Percentiles rank a stretch among this genome's conserved stretches.
These are phyloP conservation scores for Populus euphratica DNA, from an alignment of 345 rosid genomes.

Conservation along the genomic window DNA sequence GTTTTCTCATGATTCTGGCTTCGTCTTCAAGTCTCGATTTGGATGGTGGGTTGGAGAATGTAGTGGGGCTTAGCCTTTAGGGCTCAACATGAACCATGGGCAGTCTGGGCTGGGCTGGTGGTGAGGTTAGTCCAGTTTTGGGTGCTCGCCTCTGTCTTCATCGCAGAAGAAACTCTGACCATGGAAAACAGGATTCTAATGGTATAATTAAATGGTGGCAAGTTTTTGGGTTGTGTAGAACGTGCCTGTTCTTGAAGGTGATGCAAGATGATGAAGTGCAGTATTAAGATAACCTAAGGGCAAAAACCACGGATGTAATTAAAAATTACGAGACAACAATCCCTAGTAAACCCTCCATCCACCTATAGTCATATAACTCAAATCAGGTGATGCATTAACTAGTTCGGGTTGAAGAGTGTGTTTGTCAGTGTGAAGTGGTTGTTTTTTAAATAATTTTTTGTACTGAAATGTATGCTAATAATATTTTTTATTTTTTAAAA, in stretches of 20 bases:
- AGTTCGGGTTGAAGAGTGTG: no score
- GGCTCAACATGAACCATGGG: not conserved
- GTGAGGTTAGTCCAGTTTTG: not conserved
- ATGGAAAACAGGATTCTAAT: not conserved
- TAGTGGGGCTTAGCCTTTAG: not conserved
- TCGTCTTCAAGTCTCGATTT: not conserved
- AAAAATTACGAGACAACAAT: no score
- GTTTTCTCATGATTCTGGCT: not conserved
- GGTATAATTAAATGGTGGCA: not conserved
- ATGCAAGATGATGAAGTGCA: not conserved
- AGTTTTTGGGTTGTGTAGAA: not conserved
- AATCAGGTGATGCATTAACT: no score
- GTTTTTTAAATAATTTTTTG: no score
- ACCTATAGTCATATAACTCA: no score
- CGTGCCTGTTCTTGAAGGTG: no score
- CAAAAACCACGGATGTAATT: no score
- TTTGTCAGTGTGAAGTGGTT: no score
- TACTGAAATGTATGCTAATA: no score
- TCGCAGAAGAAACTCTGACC: not conserved
- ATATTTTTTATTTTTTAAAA: no score
- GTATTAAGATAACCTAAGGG: not conserved
- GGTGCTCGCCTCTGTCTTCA: not conserved
- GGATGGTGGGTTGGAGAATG: not conserved
- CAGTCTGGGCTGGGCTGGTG: not conserved
- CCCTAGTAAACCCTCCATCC: not conserved